phyloP scores from a whole-genome alignment of 108 stramenopile genomes.

The Skeletonema tropicum region DNA sequence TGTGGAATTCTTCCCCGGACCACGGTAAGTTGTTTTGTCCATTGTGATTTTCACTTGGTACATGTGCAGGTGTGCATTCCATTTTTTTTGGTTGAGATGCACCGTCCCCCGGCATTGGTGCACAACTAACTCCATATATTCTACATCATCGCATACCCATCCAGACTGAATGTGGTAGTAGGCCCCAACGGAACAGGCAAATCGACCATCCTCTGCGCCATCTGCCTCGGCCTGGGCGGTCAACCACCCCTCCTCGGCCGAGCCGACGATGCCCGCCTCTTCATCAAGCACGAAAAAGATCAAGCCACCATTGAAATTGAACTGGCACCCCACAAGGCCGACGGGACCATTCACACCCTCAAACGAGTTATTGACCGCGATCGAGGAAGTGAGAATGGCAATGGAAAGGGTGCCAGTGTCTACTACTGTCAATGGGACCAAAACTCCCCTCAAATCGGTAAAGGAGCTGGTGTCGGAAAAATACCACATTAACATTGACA shows the following conservation, averaged over 20 bases:
- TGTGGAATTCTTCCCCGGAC: constrained; percentile 73
- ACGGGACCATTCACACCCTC: constrained; percentile 32
- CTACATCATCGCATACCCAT: no score
- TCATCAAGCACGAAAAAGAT: constrained; percentile 87
- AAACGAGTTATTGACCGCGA: constrained; percentile 55
- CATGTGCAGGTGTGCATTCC: no score
- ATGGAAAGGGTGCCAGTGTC: constrained; percentile 39
- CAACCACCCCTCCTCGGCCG: constrained; percentile 86
- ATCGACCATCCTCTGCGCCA: constrained; percentile 92
- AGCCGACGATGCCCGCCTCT: constrained; percentile 82
- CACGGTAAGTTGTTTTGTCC: constrained; percentile 55
- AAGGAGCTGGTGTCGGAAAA: constrained; percentile 58
- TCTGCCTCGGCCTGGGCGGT: constrained; percentile 93
- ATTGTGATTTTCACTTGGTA: background rate
- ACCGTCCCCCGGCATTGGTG: constrained; percentile 9
- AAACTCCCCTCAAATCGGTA: constrained; percentile 55
- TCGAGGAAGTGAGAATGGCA: constrained; percentile 43
- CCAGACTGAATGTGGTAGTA: constrained; percentile 89
- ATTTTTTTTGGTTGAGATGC: background rate
- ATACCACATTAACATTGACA: constrained; percentile 89
- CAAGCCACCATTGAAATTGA: constrained; percentile 86
- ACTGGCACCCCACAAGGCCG: constrained; percentile 47
- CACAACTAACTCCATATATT: background rate
- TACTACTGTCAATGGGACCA: constrained; percentile 63
- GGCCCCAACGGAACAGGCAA: constrained; percentile 97